Percentiles rank a stretch among this genome's conserved stretches.
phyloP scores from a whole-genome alignment of 148 eudicot species.

The Pouteria glomerata region DNA sequence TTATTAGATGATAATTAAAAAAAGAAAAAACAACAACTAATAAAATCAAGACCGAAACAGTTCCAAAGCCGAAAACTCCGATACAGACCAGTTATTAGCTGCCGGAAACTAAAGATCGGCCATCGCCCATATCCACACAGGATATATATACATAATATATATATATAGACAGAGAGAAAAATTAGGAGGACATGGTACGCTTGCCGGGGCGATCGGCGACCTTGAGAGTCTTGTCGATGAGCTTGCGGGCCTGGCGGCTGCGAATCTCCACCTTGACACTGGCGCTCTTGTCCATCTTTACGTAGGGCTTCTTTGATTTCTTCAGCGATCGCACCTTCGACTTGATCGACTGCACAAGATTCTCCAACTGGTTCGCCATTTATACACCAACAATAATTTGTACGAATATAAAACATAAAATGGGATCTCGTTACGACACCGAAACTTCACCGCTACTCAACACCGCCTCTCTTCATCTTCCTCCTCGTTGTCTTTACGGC shows the following conservation, averaged over 20 bases:
- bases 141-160: no score
- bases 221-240: conserved; percentile 63
- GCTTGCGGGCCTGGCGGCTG: conserved; percentile 55
- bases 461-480: not conserved
- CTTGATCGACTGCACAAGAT: conserved; percentile 39
- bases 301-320: conserved; percentile 51
- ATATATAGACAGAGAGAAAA: not conserved
- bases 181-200: conserved; percentile 21
- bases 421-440: not conserved
- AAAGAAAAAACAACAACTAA: no score
- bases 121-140: no score
- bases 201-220: conserved; percentile 67
- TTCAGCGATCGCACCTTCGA: conserved; percentile 50
- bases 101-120: no score
- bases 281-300: conserved; percentile 78
- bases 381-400: not conserved
- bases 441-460: not conserved
- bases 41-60: no score
- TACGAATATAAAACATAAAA: no score
- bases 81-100: no score
- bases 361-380: conserved; percentile 50
- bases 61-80: no score
- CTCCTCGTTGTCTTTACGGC: not conserved
- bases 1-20: no score
- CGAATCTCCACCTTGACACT: conserved; percentile 78